Evolutionary conservation across 441 rosid genomes (phyloP), one percentile per base, ranked within the genome.

Genomic region (Biscutella laevigata): DNA sequence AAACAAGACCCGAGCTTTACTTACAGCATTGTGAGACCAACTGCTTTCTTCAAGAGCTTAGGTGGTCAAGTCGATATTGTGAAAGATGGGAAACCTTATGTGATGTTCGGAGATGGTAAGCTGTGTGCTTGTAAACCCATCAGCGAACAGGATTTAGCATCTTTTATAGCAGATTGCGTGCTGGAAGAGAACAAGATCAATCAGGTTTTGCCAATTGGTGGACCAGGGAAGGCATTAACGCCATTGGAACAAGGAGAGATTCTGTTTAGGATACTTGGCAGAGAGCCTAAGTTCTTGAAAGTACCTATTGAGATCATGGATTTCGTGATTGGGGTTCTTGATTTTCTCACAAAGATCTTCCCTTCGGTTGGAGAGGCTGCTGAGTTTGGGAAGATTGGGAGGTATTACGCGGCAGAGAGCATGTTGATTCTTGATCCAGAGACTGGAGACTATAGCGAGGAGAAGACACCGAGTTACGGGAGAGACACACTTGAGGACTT

Each of bases 341-440:
- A 84, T 68, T 78, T 70, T 53, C 66, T 86, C 5, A 81, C 79
- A 2, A 82, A 79, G 73, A 59, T 90, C 29, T 78, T 90, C 59
- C 98, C 96, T 42, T 39, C 77, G 0, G 52, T 87, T 79, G 92
- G 78, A 70, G 98, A 90, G 15, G 90, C 95, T 4, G 98, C 96
- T 0, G 98, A 90, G 81, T 90, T 73, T 64, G 98, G 96, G 51
- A 90, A 87, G 68, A 90, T 90, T 2, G 96, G 95, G 42, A 77
- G 95, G 77, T 90, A 87, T 26, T 90, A 90, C 53, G 96, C 98
- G 0, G 96, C 86, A 1, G 96, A 91, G 71, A 91, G 98, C 62
- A 87, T 87, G 95, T 58, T 90, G 77, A 7, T 87, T 61, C 70
- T 78, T 72, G 95, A 89, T 72, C 79, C 83, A 0, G 88, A 77